Conservation (phyloP, 345 rosid genomes). For the Cardamine resedifolia region DNA sequence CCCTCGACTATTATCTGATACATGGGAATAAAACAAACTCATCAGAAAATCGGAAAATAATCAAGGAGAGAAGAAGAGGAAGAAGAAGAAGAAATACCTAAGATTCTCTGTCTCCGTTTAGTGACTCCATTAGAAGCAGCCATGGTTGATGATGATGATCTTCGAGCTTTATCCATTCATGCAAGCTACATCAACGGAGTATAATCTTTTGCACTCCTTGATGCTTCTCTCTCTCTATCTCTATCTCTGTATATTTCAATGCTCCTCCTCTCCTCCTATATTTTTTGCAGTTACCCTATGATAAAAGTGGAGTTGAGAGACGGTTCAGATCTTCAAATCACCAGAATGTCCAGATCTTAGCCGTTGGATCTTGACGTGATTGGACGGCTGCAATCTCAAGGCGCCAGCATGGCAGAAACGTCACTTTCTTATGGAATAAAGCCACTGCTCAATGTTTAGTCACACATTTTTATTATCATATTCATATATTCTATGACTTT, state of each 20-base stretch:
- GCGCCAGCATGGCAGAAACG: conserved; percentile 53
- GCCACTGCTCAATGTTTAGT: conserved; percentile 36
- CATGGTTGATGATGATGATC: conserved; percentile 38
- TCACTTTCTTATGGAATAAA: conserved; percentile 47
- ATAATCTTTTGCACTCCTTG: not conserved
- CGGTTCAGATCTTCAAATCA: conserved; percentile 42
- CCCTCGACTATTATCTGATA: conserved; percentile 36
- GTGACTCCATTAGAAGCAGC: conserved; percentile 45
- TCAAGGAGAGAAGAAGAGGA: not conserved
- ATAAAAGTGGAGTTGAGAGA: conserved; percentile 22
- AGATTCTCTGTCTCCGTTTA: conserved; percentile 46
- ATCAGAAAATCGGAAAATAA: conserved; percentile 1
- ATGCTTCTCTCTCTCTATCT: not conserved
- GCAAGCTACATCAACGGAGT: conserved; percentile 29
- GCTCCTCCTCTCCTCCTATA: conserved; percentile 21
- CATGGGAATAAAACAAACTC: not conserved
- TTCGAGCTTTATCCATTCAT: conserved; percentile 54
- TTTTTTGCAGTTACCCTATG: not conserved
- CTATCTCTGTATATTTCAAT: not conserved
- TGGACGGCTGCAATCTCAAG: conserved; percentile 32
- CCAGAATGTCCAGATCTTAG: not conserved
- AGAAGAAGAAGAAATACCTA: conserved; percentile 20
- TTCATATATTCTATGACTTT: conserved; percentile 28
- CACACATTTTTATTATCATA: conserved; percentile 35
- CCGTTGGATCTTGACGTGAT: conserved; percentile 15